These are phyloP conservation scores for Mycena indigotica DNA, from an alignment of 768 basidiomycete species.

Conservation along the genomic window DNA sequence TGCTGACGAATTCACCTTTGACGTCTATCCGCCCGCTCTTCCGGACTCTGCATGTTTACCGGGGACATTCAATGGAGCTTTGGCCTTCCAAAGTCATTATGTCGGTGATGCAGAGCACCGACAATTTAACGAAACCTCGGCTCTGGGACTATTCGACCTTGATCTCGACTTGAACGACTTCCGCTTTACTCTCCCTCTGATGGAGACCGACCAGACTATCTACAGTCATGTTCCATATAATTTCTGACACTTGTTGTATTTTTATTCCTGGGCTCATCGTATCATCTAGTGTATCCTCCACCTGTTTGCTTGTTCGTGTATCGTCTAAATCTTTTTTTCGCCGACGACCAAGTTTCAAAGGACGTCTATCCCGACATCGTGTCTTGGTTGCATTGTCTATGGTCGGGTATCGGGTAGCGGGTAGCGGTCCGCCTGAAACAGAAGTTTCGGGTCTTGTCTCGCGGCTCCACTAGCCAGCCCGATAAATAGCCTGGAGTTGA, in stretches of 20 bases:
- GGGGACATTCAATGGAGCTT: background rate
- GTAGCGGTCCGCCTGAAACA: no score
- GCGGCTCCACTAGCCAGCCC: no score
- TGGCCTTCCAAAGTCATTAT: background rate
- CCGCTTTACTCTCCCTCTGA: background rate
- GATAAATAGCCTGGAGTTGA: no score
- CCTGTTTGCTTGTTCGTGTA: background rate
- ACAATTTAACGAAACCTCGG: background rate
- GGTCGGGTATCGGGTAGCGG: no score
- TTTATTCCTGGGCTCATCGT: no score
- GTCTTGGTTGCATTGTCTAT: no score
- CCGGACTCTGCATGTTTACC: background rate
- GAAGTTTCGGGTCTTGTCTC: no score
- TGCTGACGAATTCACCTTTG: background rate
- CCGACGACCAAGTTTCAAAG: no score
- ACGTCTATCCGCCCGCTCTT: background rate
- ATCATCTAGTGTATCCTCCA: no score
- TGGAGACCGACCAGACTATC: background rate
- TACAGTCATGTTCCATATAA: background rate
- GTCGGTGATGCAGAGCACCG: background rate
- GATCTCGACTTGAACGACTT: background rate
- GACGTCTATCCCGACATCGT: no score
- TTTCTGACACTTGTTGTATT: background rate
- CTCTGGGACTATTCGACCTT: background rate
- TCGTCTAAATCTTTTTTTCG: background rate